phyloP scores from a whole-genome alignment of 805 yeast genomes.

The fission yeast (Schizosaccharomyces pombe) region DNA sequence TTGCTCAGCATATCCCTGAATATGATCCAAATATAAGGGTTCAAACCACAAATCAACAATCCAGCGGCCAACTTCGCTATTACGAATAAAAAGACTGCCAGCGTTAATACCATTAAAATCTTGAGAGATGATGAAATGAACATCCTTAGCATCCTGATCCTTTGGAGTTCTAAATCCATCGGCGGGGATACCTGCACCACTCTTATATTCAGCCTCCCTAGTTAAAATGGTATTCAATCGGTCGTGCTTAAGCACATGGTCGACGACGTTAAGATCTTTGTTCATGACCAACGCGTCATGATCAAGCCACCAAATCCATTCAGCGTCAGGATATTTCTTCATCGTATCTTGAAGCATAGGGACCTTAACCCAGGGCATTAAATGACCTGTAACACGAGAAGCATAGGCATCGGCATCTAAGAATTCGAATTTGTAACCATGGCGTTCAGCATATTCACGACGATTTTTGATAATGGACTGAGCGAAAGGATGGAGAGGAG shows the following conservation, averaged over 20 bases:
- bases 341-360: conserved; percentile 16
- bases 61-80: conserved; percentile 49
- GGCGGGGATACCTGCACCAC: conserved; percentile 8
- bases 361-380: conserved; percentile 16
- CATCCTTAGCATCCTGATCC: conserved; percentile 7
- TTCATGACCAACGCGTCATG: conserved; percentile 17
- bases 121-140: conserved; percentile 53
- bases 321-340: conserved; percentile 15
- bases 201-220: conserved; percentile 8
- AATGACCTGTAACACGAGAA: background rate
- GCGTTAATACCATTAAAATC: conserved; percentile 75
- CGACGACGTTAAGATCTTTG: conserved; percentile 12
- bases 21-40: conserved; percentile 60
- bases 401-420: background rate
- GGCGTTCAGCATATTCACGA: conserved; percentile 2
- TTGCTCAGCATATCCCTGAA: conserved; percentile 70
- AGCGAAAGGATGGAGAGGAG: background rate
- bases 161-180: conserved; percentile 7
- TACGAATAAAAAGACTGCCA: conserved; percentile 50
- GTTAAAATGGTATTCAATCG: conserved; percentile 11
- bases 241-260: conserved; percentile 13
- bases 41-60: conserved; percentile 70
- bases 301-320: conserved; percentile 21
- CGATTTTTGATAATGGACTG: background rate
- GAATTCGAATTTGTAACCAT: background rate